These are phyloP conservation scores for Rubroboletus pulcherrimus DNA, from an alignment of 768 basidiomycete species.

Conservation along the genomic window DNA sequence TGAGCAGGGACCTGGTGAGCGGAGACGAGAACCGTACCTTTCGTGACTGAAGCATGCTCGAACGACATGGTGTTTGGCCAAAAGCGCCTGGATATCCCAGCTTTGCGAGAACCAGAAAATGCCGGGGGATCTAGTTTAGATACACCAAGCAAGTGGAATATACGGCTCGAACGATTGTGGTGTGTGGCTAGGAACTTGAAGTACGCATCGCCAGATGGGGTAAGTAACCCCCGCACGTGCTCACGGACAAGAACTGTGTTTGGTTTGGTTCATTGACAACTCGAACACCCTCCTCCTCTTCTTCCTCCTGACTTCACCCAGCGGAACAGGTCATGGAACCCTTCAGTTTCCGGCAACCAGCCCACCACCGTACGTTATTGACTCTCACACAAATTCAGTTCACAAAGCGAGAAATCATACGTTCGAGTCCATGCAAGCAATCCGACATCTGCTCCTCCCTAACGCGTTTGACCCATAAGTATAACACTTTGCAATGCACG, in stretches of 20 bases:
- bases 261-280: too few relatives aligned
- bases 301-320: neutral
- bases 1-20: slow-evolving; percentile 2
- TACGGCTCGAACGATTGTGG: neutral
- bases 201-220: neutral
- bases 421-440: neutral
- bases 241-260: too few relatives aligned
- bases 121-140: neutral
- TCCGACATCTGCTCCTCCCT: neutral
- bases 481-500: neutral
- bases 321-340: neutral
- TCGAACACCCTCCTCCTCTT: neutral
- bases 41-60: slow-evolving; percentile 79
- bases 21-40: slow-evolving; percentile 47
- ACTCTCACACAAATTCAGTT: neutral
- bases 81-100: neutral
- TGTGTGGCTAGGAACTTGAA: neutral
- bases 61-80: slow-evolving; percentile 55
- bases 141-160: neutral
- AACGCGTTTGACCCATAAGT: neutral
- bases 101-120: neutral
- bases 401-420: neutral
- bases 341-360: neutral
- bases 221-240: neutral
- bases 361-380: neutral